phyloP scores from a whole-genome alignment of 2,329 filamentous ascomycete species.

The Phyllosticta paracitricarpa region DNA sequence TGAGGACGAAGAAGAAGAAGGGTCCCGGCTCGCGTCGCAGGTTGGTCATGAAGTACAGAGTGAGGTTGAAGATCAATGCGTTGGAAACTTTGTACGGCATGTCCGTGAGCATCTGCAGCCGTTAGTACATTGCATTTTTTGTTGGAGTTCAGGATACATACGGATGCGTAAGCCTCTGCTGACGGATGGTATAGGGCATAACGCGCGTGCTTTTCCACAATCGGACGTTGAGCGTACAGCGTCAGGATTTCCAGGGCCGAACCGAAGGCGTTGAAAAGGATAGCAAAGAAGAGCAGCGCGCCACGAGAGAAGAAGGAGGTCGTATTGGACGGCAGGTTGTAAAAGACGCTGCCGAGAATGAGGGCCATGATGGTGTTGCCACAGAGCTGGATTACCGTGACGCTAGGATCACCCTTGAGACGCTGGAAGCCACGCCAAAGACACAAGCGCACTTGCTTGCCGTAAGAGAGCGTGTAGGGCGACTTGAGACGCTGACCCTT shows the following conservation, averaged over 20 bases:
- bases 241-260: constrained; percentile 69
- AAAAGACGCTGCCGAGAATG: constrained; percentile 70
- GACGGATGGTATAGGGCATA: constrained; percentile 83
- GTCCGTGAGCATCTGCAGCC: constrained; percentile 29
- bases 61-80: constrained; percentile 34
- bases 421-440: constrained; percentile 66
- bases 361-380: constrained; percentile 64
- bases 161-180: constrained; percentile 67
- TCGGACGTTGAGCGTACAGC: constrained; percentile 73
- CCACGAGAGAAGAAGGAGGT: constrained; percentile 64
- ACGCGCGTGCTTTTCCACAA: constrained; percentile 75
- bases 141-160: background rate
- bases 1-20: constrained; percentile 40
- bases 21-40: constrained; percentile 34
- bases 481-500: constrained; percentile 48
- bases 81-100: constrained; percentile 36
- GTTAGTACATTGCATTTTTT: background rate
- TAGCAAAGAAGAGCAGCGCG: constrained; percentile 70
- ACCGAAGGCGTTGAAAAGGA: constrained; percentile 70
- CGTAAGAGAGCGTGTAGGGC: constrained; percentile 66
- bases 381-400: constrained; percentile 54
- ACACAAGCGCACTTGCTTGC: constrained; percentile 64
- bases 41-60: constrained; percentile 42
- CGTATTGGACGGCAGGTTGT: constrained; percentile 53
- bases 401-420: constrained; percentile 58